Evolutionary conservation across 2,329 filamentous ascomycete genomes (phyloP).

Genomic region (Cordyceps militaris): DNA sequence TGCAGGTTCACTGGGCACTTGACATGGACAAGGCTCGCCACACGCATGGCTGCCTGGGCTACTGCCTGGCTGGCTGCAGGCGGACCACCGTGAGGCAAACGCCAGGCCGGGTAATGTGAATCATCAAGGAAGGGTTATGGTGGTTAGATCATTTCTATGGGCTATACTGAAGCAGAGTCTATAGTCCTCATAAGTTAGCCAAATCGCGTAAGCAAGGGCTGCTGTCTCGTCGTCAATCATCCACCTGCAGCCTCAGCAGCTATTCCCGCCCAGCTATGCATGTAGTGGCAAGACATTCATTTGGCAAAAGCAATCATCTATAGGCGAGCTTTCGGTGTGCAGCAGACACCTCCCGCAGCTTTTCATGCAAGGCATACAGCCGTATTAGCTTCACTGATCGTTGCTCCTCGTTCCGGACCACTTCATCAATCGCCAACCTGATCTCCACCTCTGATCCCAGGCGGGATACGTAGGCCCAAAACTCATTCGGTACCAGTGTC

Average conservation of each 20-base stretch:
- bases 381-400: constrained; percentile 18
- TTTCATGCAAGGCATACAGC: constrained; percentile 18
- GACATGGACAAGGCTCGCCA: background rate
- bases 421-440: constrained; percentile 53
- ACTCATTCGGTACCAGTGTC: background rate
- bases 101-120: background rate
- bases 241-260: background rate
- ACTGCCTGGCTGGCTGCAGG: constrained; percentile 3
- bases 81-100: constrained; percentile 5
- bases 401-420: constrained; percentile 35
- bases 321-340: background rate
- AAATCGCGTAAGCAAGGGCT: background rate
- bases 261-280: background rate
- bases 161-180: background rate
- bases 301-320: constrained; percentile 1
- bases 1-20: constrained; percentile 5
- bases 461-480: constrained; percentile 27
- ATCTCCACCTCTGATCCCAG: constrained; percentile 57
- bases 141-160: background rate
- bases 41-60: constrained; percentile 9
- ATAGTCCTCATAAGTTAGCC: background rate
- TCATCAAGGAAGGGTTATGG: background rate
- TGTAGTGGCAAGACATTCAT: background rate
- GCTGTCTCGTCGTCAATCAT: background rate
- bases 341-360: constrained; percentile 16